These are phyloP conservation scores for Leucocoprinus birnbaumii DNA, from an alignment of 768 basidiomycete genomes.

Conservation along the genomic window DNA sequence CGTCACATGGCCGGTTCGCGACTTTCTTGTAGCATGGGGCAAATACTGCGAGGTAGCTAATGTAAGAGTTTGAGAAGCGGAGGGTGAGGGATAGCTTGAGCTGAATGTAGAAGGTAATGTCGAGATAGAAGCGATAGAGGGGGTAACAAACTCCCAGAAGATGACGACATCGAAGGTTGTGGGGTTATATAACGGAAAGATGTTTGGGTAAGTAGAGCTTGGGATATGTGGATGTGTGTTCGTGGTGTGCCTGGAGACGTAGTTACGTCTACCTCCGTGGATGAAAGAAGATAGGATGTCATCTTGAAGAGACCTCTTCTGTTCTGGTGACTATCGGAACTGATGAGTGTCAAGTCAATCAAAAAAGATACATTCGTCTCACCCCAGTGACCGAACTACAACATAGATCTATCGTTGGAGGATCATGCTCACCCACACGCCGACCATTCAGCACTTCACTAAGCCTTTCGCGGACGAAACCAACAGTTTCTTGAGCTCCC, in stretches of 20 bases:
- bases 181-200: constrained; percentile 85
- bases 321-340: background rate
- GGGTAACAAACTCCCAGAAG: constrained; percentile 68
- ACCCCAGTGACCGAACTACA: constrained; percentile 15
- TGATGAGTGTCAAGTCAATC: background rate
- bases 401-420: constrained; percentile 15
- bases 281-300: constrained; percentile 30
- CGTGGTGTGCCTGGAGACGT: constrained; percentile 21
- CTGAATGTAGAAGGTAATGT: background rate
- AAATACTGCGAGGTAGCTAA: background rate
- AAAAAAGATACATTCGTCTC: background rate
- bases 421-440: constrained; percentile 1
- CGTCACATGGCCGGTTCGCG: constrained; percentile 59
- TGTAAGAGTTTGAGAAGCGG: background rate
- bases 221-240: constrained; percentile 59
- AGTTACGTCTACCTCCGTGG: constrained; percentile 46
- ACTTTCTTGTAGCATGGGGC: constrained; percentile 21
- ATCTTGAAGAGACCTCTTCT: constrained; percentile 7
- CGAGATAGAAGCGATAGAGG: background rate
- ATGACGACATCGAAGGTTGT: constrained; percentile 68
- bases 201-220: constrained; percentile 37
- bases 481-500: constrained; percentile 13
- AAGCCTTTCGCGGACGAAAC: constrained; percentile 11
- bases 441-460: constrained; percentile 12
- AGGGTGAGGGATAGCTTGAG: constrained; percentile 5